phyloP scores from a whole-genome alignment of 2,329 filamentous ascomycete species.

The Pyrenochaeta sp. region DNA sequence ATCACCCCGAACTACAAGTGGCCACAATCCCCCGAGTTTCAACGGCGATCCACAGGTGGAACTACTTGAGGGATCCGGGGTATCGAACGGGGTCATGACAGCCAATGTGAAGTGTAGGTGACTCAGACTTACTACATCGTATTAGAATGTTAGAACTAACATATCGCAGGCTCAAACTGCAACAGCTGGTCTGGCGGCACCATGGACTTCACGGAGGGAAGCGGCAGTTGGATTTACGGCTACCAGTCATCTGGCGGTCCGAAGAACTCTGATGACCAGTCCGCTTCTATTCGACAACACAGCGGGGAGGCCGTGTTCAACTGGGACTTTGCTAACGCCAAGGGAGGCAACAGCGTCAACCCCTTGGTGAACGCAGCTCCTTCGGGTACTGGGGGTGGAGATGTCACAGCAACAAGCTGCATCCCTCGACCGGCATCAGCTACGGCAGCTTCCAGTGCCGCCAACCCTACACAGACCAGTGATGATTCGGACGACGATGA shows the following conservation, averaged over 20 bases:
- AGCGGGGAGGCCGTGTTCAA: slow-evolving; percentile 51
- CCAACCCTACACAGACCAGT: slow-evolving; percentile 10
- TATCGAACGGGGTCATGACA: slow-evolving; percentile 61
- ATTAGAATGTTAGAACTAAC: background rate
- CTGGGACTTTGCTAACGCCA: slow-evolving; percentile 59
- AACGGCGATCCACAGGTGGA: slow-evolving; percentile 56
- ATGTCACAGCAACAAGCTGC: slow-evolving; percentile 35
- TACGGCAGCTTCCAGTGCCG: slow-evolving; percentile 10
- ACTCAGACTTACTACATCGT: background rate
- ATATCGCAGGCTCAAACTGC: slow-evolving; percentile 58
- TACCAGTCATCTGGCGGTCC: slow-evolving; percentile 55
- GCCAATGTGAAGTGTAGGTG: slow-evolving; percentile 64
- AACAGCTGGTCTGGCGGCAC: slow-evolving; percentile 61
- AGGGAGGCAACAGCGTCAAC: slow-evolving; percentile 58
- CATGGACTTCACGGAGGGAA: slow-evolving; percentile 58
- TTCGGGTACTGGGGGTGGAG: slow-evolving; percentile 26
- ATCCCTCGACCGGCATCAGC: slow-evolving; percentile 38
- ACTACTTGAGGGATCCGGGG: slow-evolving; percentile 63
- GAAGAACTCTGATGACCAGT: slow-evolving; percentile 57
- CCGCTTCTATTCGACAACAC: slow-evolving; percentile 57
- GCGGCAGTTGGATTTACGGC: slow-evolving; percentile 62
- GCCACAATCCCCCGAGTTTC: slow-evolving; percentile 54
- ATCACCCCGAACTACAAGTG: slow-evolving; percentile 60
- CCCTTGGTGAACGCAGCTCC: slow-evolving; percentile 48
- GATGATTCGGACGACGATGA: slow-evolving; percentile 12